These are phyloP conservation scores for Rutstroemia sp. DNA, from an alignment of 2,329 filamentous ascomycete genomes.

Conservation along the genomic window DNA sequence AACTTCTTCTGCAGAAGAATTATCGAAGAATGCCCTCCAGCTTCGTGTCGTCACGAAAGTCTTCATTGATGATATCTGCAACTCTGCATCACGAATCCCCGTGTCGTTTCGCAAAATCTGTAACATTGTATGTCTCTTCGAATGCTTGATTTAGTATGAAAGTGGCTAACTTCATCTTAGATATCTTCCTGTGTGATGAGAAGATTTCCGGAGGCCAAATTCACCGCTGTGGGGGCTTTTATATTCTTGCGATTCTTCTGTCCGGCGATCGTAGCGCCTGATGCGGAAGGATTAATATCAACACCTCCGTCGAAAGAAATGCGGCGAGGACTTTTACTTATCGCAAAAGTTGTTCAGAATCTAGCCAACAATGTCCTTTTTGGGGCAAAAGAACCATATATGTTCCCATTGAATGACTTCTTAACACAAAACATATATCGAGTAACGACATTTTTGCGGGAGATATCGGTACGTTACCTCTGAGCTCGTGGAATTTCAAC, in stretches of 20 bases:
- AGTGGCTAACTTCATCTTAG: slow-evolving; percentile 24
- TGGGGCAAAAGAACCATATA: slow-evolving; percentile 64
- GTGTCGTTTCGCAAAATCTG: slow-evolving; percentile 60
- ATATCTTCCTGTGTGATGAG: slow-evolving; percentile 57
- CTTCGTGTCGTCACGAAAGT: slow-evolving; percentile 61
- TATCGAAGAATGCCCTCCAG: slow-evolving; percentile 59
- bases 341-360: slow-evolving; percentile 66
- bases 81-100: slow-evolving; percentile 54
- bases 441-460: slow-evolving; percentile 58
- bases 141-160: not conserved
- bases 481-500: not conserved
- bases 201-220: slow-evolving; percentile 62
- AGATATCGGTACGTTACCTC: slow-evolving; percentile 53
- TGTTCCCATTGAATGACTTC: slow-evolving; percentile 65
- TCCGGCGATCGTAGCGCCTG: slow-evolving; percentile 63
- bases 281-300: slow-evolving; percentile 57
- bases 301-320: slow-evolving; percentile 59
- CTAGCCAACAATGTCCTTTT: slow-evolving; percentile 66
- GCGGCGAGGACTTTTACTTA: slow-evolving; percentile 58
- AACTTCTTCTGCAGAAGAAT: slow-evolving; percentile 51
- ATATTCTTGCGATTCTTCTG: slow-evolving; percentile 68
- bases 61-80: slow-evolving; percentile 64
- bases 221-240: slow-evolving; percentile 64
- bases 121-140: slow-evolving; percentile 47
- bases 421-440: slow-evolving; percentile 60